These are phyloP conservation scores for Mallotus nudiflorus DNA, from an alignment of 345 rosid genomes.

Conservation along the genomic window DNA sequence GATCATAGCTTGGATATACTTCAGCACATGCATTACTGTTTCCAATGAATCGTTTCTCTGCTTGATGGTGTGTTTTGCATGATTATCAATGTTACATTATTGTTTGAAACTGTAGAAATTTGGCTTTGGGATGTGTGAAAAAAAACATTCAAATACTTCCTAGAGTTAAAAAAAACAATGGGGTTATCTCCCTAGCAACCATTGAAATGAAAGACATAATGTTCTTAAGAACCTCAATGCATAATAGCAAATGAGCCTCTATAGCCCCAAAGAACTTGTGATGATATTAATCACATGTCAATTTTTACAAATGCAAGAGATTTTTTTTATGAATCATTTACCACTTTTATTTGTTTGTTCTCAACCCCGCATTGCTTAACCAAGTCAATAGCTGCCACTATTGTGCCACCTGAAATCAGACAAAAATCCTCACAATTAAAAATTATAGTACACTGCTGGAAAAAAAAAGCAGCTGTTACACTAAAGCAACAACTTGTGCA, in stretches of 20 bases:
- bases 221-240: too few relatives aligned
- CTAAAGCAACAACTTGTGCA: background rate
- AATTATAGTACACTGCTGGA: slow-evolving; percentile 2
- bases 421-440: background rate
- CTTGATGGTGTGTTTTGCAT: too few relatives aligned
- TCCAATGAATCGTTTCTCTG: too few relatives aligned
- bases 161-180: too few relatives aligned
- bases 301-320: background rate
- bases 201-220: too few relatives aligned
- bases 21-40: background rate
- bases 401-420: slow-evolving; percentile 68
- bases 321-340: slow-evolving; percentile 28
- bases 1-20: background rate
- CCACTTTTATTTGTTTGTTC: slow-evolving; percentile 88
- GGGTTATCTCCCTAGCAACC: too few relatives aligned
- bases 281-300: background rate
- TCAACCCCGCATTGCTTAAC: slow-evolving; percentile 67
- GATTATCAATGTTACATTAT: too few relatives aligned
- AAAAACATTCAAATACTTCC: background rate
- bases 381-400: slow-evolving; percentile 72
- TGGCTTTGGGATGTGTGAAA: too few relatives aligned
- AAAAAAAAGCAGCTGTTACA: background rate
- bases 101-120: too few relatives aligned
- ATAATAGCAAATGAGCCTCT: background rate
- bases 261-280: background rate